A percentile compares a stretch with the other conserved stretches of the same genome.
Evolutionary conservation across 805 yeast genomes (phyloP).

Genomic region (Hanseniaspora occidentalis): DNA sequence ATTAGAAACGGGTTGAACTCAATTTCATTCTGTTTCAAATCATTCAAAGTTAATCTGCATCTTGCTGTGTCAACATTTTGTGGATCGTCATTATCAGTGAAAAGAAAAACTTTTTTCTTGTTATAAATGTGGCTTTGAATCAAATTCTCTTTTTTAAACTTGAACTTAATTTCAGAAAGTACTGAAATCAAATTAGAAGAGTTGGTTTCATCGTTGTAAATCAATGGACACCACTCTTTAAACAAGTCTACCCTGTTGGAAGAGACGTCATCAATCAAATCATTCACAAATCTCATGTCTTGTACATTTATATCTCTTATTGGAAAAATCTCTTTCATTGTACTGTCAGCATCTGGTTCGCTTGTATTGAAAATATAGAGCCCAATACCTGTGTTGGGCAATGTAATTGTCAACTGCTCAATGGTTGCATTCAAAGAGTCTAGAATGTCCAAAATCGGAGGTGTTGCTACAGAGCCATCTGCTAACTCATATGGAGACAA

Average conservation of each 20-base stretch:
- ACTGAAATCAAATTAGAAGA: not conserved
- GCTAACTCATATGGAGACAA: conserved; percentile 20
- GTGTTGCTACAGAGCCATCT: conserved; percentile 21
- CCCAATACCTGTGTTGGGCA: conserved; percentile 66
- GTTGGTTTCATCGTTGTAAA: conserved; percentile 2
- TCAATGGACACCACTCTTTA: conserved; percentile 11
- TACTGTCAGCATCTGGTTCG: conserved; percentile 26
- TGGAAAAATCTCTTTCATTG: conserved; percentile 38
- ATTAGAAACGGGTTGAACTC: conserved; percentile 55
- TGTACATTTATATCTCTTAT: conserved; percentile 42
- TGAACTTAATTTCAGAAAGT: not conserved
- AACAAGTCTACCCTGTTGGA: conserved; percentile 15
- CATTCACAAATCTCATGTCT: conserved; percentile 45
- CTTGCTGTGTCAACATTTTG: conserved; percentile 33
- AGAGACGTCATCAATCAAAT: conserved; percentile 33
- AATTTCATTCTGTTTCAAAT: conserved; percentile 42
- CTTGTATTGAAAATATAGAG: conserved; percentile 46
- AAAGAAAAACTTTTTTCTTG: conserved; percentile 48
- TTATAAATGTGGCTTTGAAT: conserved; percentile 28
- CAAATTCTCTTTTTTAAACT: not conserved
- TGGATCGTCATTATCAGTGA: conserved; percentile 70
- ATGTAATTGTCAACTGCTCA: conserved; percentile 48
- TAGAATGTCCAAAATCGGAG: conserved; percentile 41
- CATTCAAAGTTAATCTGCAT: conserved; percentile 46
- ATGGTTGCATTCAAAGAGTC: conserved; percentile 48